Evolutionary conservation across 768 basidiomycete genomes (phyloP).

Genomic region (Suillus subalutaceus): DNA sequence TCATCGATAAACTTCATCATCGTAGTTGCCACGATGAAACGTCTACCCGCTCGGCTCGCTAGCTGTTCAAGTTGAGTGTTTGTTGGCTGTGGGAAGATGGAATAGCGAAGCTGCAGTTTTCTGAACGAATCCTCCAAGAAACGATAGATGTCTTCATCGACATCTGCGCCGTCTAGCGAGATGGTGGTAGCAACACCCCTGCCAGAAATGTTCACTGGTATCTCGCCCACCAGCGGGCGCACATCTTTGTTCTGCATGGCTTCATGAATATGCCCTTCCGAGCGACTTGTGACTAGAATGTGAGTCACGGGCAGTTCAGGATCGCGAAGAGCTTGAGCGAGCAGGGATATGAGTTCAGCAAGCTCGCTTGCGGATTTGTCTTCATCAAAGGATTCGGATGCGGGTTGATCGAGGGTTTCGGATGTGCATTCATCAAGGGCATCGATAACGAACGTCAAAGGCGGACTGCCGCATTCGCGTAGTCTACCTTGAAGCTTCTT

Average conservation of each 20-base stretch:
- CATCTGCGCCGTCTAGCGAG: neutral
- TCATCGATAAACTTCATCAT: neutral
- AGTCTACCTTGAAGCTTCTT: neutral
- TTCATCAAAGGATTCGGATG: neutral
- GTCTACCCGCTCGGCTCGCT: no score
- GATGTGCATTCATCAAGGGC: neutral
- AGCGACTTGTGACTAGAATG: neutral
- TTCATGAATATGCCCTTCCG: no score
- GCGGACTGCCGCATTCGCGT: neutral
- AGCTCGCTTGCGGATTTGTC: neutral
- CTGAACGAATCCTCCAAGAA: neutral
- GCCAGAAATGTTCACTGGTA: neutral
- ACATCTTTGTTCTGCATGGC: no score
- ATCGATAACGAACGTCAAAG: neutral
- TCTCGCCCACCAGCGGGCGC: no score
- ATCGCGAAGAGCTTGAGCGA: neutral
- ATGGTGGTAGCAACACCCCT: neutral
- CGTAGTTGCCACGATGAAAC: neutral
- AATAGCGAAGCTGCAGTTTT: neutral
- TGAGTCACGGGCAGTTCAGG: neutral
- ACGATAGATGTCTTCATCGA: neutral
- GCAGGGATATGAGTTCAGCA: neutral
- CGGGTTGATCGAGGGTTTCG: neutral
- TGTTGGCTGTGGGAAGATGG: neutral
- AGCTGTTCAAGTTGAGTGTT: neutral